Evolutionary conservation across 805 yeast genomes (phyloP), one percentile per base, ranked within the genome.

Genomic region (Candida glaebosa): DNA sequence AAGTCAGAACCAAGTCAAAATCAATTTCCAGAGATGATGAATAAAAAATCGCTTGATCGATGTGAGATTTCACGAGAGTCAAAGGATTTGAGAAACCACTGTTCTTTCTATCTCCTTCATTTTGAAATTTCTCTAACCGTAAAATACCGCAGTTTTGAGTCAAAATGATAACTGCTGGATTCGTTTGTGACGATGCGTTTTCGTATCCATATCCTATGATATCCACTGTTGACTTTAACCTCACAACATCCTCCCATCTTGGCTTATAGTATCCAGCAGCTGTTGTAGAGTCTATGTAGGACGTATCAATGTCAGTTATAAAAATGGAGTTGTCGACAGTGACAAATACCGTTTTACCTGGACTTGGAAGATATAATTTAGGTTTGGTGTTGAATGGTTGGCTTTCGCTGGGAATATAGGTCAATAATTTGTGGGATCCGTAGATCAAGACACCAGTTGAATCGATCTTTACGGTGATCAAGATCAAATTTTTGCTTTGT

Each of bases 31-130:
- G 33, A 61, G 73, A 54, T 60, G 68, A 61, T 2, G 79, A 73
- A 47, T 78, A 85, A 52, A 82, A 84, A 1, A 90, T 78, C 0
- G 90, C 96, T 60, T 90, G 97, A 49, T 84, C 93, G 17, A 91
- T 77, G 51, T 82, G 90, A 0, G 87, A 76, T 54, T 82, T 82
- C 25, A 86, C 68, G 36, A 81, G 70, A n/a, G 51, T 49, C 7
- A 53, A 42, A 8, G 60, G 52, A 17, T 52, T 58, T 3, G 43
- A 31, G 12, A 45, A 50, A 4, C 42, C 41, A 1, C 50, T 43
- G 3, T 49, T 57, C 1, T 49, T 48, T 2, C 48, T 40, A 30
- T 37, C 33, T 10, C 17, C 30, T 2, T 28, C 34, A 8, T 52
- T 61, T 1, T 55, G 47, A 39, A 67, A 67, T 24, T 80, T 56